Conservation (phyloP, 805 yeast genomes). For the Jamesozyma spencerorum region DNA sequence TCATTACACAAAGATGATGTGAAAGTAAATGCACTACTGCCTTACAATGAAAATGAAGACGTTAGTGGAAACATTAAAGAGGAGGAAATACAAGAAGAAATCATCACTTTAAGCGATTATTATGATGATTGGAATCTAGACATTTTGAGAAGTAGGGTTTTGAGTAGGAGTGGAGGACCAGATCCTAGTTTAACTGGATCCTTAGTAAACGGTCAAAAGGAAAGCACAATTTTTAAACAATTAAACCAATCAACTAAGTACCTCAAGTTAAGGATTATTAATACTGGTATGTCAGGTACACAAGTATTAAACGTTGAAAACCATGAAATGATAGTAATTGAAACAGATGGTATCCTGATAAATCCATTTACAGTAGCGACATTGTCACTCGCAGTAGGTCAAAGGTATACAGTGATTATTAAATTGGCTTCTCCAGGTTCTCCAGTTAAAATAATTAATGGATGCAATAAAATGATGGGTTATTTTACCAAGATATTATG, state of each 20-base stretch:
- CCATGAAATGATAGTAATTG: slow-evolving; percentile 46
- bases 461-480: slow-evolving; percentile 44
- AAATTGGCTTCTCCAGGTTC: slow-evolving; percentile 36
- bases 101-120: slow-evolving; percentile 51
- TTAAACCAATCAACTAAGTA: slow-evolving; percentile 39
- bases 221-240: slow-evolving; percentile 16
- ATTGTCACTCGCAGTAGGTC: slow-evolving; percentile 61
- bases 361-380: slow-evolving; percentile 41
- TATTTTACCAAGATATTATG: slow-evolving; percentile 31
- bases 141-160: slow-evolving; percentile 23
- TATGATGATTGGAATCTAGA: slow-evolving; percentile 42
- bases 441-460: slow-evolving; percentile 35
- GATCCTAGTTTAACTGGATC: slow-evolving; percentile 25
- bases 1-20: slow-evolving; percentile 1
- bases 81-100: slow-evolving; percentile 44
- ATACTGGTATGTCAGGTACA: slow-evolving; percentile 50
- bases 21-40: not conserved
- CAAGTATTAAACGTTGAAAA: slow-evolving; percentile 46
- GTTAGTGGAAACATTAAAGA: not conserved
- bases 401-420: slow-evolving; percentile 59
- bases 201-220: slow-evolving; percentile 16
- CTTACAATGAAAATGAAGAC: not conserved
- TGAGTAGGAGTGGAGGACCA: slow-evolving; percentile 17
- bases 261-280: slow-evolving; percentile 39
- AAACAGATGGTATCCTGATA: slow-evolving; percentile 50